Conservation (phyloP, 2,329 filamentous ascomycete species). For the Metarhizium sp. region DNA sequence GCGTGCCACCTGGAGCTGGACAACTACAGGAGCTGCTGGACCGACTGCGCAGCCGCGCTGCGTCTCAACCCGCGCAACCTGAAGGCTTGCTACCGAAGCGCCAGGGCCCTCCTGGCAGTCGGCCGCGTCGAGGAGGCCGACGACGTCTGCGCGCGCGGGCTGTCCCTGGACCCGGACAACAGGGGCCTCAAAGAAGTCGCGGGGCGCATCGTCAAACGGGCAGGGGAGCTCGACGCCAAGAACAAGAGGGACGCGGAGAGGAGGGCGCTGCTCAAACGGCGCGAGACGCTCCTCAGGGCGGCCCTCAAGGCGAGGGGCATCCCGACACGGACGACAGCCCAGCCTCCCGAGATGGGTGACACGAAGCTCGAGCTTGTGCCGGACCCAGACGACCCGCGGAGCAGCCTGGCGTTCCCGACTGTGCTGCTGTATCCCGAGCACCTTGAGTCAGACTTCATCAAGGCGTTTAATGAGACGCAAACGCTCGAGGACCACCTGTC, state of each 20-base stretch:
- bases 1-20: constrained; percentile 80
- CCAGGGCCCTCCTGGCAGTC: constrained; percentile 67
- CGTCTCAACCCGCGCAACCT: constrained; percentile 70
- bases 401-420: constrained; percentile 64
- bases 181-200: constrained; percentile 53
- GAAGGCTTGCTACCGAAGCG: constrained; percentile 86
- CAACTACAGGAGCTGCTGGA: constrained; percentile 80
- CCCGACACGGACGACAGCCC: constrained; percentile 52
- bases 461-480: constrained; percentile 72
- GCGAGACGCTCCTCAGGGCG: constrained; percentile 52
- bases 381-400: constrained; percentile 64
- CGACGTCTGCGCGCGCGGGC: constrained; percentile 66
- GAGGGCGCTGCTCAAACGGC: constrained; percentile 41
- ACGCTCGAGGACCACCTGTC: constrained; percentile 66
- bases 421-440: constrained; percentile 79
- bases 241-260: constrained; percentile 47
- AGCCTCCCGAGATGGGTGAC: constrained; percentile 83
- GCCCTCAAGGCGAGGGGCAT: constrained; percentile 65
- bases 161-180: constrained; percentile 64
- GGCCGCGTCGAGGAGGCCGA: constrained; percentile 72
- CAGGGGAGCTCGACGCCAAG: constrained; percentile 43
- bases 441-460: constrained; percentile 82
- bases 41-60: constrained; percentile 74
- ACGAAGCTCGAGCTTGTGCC: constrained; percentile 60
- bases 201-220: constrained; percentile 52